Evolutionary conservation across 352 stramenopile species (phyloP).

Genomic region (Peronospora farinosa): DNA sequence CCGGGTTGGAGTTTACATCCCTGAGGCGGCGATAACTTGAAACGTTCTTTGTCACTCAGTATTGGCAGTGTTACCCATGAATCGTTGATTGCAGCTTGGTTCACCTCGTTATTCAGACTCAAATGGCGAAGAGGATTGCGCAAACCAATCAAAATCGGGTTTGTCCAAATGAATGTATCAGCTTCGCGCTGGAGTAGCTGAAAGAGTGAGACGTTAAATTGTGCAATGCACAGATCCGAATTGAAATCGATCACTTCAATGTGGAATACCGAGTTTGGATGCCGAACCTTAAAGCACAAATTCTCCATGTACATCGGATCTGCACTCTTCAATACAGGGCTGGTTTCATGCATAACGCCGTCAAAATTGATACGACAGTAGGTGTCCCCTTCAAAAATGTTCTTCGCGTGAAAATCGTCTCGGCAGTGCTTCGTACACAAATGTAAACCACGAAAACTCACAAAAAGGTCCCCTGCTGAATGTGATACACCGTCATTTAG

Average conservation of each 20-base stretch:
- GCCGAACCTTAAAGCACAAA: conserved; percentile 62
- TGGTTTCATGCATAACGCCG: conserved; percentile 66
- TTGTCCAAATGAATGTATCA: conserved; percentile 52
- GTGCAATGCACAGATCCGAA: conserved; percentile 61
- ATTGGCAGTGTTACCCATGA: conserved; percentile 28
- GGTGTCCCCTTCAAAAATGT: conserved; percentile 83
- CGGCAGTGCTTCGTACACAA: conserved; percentile 82
- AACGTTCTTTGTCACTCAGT: conserved; percentile 41
- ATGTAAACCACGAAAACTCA: conserved; percentile 75
- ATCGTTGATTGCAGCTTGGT: conserved; percentile 32
- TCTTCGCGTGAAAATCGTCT: conserved; percentile 70
- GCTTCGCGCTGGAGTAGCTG: conserved; percentile 71
- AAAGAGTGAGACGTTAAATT: conserved; percentile 67
- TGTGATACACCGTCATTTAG: conserved; percentile 38
- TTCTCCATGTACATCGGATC: conserved; percentile 84
- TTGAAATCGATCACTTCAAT: conserved; percentile 84
- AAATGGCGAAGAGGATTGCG: conserved; percentile 39
- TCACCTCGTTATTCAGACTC: conserved; percentile 38
- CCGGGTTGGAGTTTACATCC: conserved; percentile 26
- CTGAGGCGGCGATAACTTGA: conserved; percentile 33
- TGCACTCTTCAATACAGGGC: conserved; percentile 77
- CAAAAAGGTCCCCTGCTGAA: conserved; percentile 53
- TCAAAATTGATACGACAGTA: conserved; percentile 76
- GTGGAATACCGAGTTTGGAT: conserved; percentile 50
- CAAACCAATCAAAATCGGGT: conserved; percentile 43